Conservation (phyloP, 768 basidiomycete species). For the Mycena belliarum region DNA sequence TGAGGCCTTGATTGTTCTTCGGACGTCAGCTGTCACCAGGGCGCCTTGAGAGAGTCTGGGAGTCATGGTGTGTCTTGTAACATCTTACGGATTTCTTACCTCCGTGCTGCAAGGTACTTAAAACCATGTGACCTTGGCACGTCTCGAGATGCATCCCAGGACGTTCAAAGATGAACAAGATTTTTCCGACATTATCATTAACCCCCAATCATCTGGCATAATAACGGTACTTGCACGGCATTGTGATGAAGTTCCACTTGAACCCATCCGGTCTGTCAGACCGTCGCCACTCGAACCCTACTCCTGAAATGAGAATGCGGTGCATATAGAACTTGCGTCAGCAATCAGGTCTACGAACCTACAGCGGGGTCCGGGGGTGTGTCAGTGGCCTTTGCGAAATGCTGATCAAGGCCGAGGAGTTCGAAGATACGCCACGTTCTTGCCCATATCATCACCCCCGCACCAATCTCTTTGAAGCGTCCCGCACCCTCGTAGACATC, state of each 20-base stretch:
- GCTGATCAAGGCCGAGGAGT: constrained; percentile 38
- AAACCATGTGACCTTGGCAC: background rate
- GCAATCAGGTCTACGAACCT: constrained; percentile 19
- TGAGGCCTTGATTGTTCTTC: background rate
- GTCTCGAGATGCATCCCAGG: background rate
- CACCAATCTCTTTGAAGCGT: constrained; percentile 51
- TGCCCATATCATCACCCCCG: constrained; percentile 48
- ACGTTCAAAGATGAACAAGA: background rate
- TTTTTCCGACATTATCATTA: background rate
- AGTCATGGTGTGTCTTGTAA: too few species aligned
- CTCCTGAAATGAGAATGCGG: constrained; percentile 29
- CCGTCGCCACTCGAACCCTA: constrained; percentile 47
- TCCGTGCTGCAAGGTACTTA: too few species aligned
- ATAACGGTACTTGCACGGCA: constrained; percentile 41
- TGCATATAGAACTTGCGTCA: background rate
- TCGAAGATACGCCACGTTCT: constrained; percentile 48
- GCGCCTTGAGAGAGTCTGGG: too few species aligned
- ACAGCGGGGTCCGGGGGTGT: constrained; percentile 34
- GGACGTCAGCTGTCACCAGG: too few species aligned
- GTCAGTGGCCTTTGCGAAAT: constrained; percentile 36
- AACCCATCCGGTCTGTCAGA: constrained; percentile 45
- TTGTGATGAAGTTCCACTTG: constrained; percentile 39
- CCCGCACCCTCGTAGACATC: constrained; percentile 50
- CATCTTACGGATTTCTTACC: too few species aligned
- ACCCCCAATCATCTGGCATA: too few species aligned